Percentiles rank a stretch among this genome's conserved stretches.
Conservation (phyloP, 75 land plant genomes). For the Isoetes taiwanensis region DNA sequence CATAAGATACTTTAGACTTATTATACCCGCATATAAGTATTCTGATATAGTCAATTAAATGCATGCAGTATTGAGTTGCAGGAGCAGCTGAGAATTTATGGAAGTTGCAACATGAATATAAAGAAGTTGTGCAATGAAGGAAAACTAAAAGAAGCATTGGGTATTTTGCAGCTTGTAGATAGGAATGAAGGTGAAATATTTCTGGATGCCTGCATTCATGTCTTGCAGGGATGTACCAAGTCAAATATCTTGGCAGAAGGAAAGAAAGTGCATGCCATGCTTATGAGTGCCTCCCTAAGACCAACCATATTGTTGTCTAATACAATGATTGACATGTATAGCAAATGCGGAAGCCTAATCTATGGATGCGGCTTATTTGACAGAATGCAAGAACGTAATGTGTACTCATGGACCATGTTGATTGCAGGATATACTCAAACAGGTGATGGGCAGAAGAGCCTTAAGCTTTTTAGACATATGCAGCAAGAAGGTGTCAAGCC, state of each 20-base stretch:
- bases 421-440: slow-evolving; percentile 11
- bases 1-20: too few relatives aligned
- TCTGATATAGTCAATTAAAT: too few relatives aligned
- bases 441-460: neutral
- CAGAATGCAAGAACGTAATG: slow-evolving; percentile 5
- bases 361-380: slow-evolving; percentile 11
- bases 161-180: too few relatives aligned
- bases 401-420: slow-evolving; percentile 16
- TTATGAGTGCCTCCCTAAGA: neutral
- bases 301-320: neutral
- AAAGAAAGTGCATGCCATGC: slow-evolving; percentile 8
- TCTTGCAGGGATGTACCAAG: slow-evolving; percentile 8
- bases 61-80: too few relatives aligned
- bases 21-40: too few relatives aligned
- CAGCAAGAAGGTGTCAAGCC: slow-evolving; percentile 4
- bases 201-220: too few relatives aligned
- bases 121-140: too few relatives aligned
- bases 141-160: too few relatives aligned
- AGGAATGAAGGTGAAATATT: too few relatives aligned
- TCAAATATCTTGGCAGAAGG: neutral
- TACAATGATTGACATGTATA: slow-evolving; percentile 2
- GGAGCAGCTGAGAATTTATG: too few relatives aligned
- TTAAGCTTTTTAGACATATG: slow-evolving; percentile 3
- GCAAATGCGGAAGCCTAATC: slow-evolving; percentile 1
- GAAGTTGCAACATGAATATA: too few relatives aligned